Conservation (phyloP, 176 grass and related monocot species). For the Microstegium vimineum region DNA sequence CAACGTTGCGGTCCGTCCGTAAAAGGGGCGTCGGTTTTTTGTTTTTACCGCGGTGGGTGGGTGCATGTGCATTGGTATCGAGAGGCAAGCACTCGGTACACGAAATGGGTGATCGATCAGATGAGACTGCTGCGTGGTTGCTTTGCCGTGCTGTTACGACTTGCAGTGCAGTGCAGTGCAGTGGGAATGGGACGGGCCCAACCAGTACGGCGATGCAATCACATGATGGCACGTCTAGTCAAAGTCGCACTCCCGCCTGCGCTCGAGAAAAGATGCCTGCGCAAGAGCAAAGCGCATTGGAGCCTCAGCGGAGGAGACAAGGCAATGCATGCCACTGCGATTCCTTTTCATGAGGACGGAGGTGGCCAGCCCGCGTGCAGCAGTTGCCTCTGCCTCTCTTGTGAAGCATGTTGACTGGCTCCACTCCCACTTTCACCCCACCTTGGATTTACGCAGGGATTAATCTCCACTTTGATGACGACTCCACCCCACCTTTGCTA, state of each 20-base stretch:
- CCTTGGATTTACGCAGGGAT: conserved; percentile 9
- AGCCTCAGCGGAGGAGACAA: too few species aligned
- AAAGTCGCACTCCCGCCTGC: neutral
- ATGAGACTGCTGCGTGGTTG: neutral
- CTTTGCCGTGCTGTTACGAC: too few species aligned
- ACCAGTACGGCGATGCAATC: too few species aligned
- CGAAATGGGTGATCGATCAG: neutral
- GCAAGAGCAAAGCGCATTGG: neutral
- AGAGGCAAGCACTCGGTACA: neutral
- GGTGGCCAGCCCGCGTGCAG: too few species aligned
- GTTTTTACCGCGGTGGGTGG: neutral
- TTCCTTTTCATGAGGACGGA: too few species aligned
- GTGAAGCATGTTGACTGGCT: too few species aligned
- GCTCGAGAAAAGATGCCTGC: neutral
- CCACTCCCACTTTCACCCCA: too few species aligned
- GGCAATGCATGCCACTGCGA: neutral
- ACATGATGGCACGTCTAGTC: neutral
- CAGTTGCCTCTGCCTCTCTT: neutral
- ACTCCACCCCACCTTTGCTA: too few species aligned
- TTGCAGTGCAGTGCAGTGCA: too few species aligned
- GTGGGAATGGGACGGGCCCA: too few species aligned
- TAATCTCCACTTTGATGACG: neutral
- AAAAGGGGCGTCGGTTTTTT: neutral
- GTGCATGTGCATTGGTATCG: too few species aligned
- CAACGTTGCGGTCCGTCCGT: neutral